Percentiles rank a stretch among this genome's conserved stretches.
phyloP scores from a whole-genome alignment of 116 monocot genomes.

The Iris pallida region DNA sequence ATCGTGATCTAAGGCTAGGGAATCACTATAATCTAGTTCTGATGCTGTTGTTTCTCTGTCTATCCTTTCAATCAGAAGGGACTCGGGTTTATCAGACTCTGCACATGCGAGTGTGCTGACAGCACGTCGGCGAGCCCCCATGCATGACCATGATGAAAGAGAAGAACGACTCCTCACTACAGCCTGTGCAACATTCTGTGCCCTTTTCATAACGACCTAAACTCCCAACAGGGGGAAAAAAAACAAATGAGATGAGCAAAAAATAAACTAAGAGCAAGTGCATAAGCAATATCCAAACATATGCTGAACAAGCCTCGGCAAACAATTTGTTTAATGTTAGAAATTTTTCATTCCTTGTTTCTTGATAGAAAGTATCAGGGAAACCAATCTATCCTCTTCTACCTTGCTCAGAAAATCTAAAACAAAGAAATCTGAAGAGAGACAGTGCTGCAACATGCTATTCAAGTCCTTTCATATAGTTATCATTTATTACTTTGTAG shows the following conservation, averaged over 20 bases:
- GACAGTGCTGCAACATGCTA: too few relatives aligned
- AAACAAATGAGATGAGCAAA: not conserved
- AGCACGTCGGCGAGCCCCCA: conserved; percentile 48
- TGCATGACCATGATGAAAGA: conserved; percentile 63
- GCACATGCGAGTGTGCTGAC: conserved; percentile 18
- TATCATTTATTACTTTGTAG: too few relatives aligned
- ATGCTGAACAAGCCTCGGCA: too few relatives aligned
- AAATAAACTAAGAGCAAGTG: not conserved
- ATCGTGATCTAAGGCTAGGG: conserved; percentile 12
- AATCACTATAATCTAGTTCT: conserved; percentile 13
- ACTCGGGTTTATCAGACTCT: conserved; percentile 18
- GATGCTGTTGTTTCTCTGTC: not conserved
- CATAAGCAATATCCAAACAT: too few relatives aligned
- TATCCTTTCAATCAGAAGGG: conserved; percentile 18
- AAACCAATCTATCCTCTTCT: too few relatives aligned
- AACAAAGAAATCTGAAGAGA: too few relatives aligned
- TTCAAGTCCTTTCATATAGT: too few relatives aligned
- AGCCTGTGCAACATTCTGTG: conserved; percentile 62
- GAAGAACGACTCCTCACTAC: conserved; percentile 49
- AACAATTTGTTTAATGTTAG: too few relatives aligned
- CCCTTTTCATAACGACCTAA: conserved; percentile 56
- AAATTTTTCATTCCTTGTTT: too few relatives aligned
- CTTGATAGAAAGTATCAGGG: too few relatives aligned
- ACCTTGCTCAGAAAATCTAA: too few relatives aligned
- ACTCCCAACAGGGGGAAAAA: not conserved